Conservation (phyloP, 2,329 filamentous ascomycete species). For the Calonectria pseudoturangicola region DNA sequence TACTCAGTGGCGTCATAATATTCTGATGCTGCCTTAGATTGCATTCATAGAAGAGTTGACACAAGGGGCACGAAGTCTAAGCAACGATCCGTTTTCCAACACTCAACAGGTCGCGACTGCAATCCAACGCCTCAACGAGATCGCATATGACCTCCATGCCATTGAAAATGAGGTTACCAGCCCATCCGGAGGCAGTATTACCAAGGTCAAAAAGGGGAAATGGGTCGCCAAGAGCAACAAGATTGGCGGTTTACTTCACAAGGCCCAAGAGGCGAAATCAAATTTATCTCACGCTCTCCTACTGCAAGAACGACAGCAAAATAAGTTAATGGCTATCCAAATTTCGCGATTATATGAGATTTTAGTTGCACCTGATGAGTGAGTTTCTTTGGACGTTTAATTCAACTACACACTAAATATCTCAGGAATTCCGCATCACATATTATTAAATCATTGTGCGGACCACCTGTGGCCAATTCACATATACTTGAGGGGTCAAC, state of each 20-base stretch:
- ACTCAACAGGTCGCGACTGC: neutral
- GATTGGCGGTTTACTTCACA: neutral
- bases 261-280: neutral
- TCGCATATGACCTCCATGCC: neutral
- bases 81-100: neutral
- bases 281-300: neutral
- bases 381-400: neutral
- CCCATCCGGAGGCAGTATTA: neutral
- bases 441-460: too few species aligned
- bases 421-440: too few species aligned
- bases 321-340: conserved; percentile 2
- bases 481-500: neutral
- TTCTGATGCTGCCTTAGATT: neutral
- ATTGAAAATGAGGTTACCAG: neutral
- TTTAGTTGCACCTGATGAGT: neutral
- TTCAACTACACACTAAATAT: neutral
- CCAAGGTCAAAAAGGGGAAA: neutral
- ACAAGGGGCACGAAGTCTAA: neutral
- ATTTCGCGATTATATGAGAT: neutral
- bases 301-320: neutral
- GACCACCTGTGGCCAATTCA: too few species aligned
- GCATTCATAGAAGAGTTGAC: neutral
- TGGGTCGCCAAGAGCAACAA: neutral
- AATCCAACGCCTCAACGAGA: neutral
- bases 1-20: neutral